Evolutionary conservation across 2,329 filamentous ascomycete species (phyloP).

Genomic region (Fusarium sp.): DNA sequence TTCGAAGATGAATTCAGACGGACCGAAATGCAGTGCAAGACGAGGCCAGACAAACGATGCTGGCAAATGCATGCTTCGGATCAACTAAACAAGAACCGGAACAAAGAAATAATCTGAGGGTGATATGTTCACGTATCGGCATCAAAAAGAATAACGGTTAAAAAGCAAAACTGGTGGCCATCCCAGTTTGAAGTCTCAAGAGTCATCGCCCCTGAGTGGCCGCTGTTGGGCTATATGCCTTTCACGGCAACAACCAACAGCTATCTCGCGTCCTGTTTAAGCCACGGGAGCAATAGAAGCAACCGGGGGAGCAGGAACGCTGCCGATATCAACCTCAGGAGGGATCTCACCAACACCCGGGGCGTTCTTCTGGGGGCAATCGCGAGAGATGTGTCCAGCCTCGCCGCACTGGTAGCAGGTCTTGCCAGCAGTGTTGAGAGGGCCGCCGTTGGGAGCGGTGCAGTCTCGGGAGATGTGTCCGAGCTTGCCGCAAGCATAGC

Average conservation of each 20-base stretch:
- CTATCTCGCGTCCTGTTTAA: conserved; percentile 45
- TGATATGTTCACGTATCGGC: conserved; percentile 51
- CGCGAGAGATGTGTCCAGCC: conserved; percentile 94
- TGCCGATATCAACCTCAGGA: conserved; percentile 59
- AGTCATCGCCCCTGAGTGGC: conserved; percentile 21
- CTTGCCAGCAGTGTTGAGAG: conserved; percentile 95
- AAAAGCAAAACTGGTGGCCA: conserved; percentile 41
- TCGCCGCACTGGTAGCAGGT: conserved; percentile 98
- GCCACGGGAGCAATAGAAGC: conserved; percentile 60
- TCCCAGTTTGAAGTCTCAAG: conserved; percentile 17
- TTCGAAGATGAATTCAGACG: conserved; percentile 48
- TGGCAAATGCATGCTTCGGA: conserved; percentile 51
- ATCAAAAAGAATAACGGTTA: conserved; percentile 47
- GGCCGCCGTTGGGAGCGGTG: conserved; percentile 95
- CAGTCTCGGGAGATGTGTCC: conserved; percentile 95
- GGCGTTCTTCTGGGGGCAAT: conserved; percentile 82
- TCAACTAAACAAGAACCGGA: conserved; percentile 50
- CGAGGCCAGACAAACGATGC: conserved; percentile 46
- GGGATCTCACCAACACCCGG: conserved; percentile 61
- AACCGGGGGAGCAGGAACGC: conserved; percentile 60
- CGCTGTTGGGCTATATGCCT: conserved; percentile 25
- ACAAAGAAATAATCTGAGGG: conserved; percentile 49
- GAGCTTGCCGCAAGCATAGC: conserved; percentile 96
- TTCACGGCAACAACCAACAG: conserved; percentile 24
- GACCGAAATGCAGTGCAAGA: conserved; percentile 51